Evolutionary conservation across 495 filamentous ascomycete genomes (phyloP).

Genomic region (Margaritispora aquatica): DNA sequence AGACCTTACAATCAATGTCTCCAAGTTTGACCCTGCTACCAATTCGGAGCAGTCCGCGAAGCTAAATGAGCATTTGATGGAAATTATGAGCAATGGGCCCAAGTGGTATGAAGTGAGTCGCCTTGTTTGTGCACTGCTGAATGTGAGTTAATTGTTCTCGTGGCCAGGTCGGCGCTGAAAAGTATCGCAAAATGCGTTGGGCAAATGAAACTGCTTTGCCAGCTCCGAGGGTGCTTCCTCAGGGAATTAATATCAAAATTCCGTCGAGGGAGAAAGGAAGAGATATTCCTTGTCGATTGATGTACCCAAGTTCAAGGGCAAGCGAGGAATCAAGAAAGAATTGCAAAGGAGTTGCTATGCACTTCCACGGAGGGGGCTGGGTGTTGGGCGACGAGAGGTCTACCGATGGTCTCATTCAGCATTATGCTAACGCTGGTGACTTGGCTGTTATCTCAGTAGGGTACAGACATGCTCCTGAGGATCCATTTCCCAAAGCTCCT

Average conservation of each 20-base stretch:
- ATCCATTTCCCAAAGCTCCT: constrained; percentile 44
- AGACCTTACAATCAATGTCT: constrained; percentile 15
- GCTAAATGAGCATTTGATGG: constrained; percentile 15
- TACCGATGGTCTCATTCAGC: constrained; percentile 33
- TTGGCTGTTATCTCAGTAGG: constrained; percentile 46
- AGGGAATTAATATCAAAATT: constrained; percentile 31
- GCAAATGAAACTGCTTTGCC: constrained; percentile 12
- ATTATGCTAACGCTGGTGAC: constrained; percentile 35
- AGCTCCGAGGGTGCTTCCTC: constrained; percentile 1
- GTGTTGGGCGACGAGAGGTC: constrained; percentile 23
- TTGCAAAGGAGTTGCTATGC: constrained; percentile 40
- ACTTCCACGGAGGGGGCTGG: constrained; percentile 52
- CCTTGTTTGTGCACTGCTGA: too few species aligned
- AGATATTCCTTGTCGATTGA: constrained; percentile 41
- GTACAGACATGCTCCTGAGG: constrained; percentile 54
- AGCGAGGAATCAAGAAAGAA: constrained; percentile 26
- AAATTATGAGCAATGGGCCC: constrained; percentile 2
- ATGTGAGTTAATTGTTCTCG: too few species aligned
- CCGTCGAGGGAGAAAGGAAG: constrained; percentile 43
- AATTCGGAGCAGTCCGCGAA: constrained; percentile 8
- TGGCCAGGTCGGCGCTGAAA: constrained; percentile 20
- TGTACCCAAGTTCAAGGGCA: constrained; percentile 28
- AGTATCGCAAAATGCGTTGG: constrained; percentile 19
- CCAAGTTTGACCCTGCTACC: constrained; percentile 16
- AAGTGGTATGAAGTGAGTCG: constrained; percentile 22